Conservation (phyloP, 225 moss, liverwort and hornwort species). For the Anthoceros angustus region DNA sequence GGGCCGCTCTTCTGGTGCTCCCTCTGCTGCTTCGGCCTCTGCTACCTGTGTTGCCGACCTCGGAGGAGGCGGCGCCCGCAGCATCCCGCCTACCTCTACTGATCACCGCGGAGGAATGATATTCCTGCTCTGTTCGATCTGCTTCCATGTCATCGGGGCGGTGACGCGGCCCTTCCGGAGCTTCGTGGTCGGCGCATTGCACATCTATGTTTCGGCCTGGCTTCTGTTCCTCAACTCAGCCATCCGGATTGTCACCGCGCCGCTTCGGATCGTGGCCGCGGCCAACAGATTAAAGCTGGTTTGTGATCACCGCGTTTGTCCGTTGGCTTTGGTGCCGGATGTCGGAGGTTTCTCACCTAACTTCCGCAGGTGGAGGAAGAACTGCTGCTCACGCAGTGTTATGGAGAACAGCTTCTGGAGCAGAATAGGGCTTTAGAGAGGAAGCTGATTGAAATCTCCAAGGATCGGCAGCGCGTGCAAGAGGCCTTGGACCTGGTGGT, state of each 20-base stretch:
- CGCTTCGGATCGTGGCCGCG: neutral
- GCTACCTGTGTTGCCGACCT: conserved; percentile 73
- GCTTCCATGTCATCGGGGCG: neutral
- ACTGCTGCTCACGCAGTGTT: neutral
- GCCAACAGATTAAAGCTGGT: neutral
- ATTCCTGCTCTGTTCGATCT: neutral
- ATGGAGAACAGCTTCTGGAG: neutral
- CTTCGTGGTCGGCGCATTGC: neutral
- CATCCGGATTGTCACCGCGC: neutral
- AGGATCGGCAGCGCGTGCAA: neutral
- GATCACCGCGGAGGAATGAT: conserved; percentile 5
- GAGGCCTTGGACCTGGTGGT: neutral
- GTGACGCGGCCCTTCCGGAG: neutral
- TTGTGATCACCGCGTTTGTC: neutral
- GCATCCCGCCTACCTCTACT: conserved; percentile 49
- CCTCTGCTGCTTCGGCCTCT: conserved; percentile 63
- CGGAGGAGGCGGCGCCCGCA: conserved; percentile 67
- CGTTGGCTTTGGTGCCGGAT: too few species aligned
- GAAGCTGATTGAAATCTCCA: neutral
- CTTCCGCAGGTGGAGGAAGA: neutral
- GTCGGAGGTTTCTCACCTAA: neutral
- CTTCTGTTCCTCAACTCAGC: neutral
- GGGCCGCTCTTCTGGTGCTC: conserved; percentile 78
- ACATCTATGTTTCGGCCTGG: neutral
- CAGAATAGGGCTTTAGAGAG: neutral